Conservation (phyloP, 192 early-diverging fungal species). For the Linderina pennispora region DNA sequence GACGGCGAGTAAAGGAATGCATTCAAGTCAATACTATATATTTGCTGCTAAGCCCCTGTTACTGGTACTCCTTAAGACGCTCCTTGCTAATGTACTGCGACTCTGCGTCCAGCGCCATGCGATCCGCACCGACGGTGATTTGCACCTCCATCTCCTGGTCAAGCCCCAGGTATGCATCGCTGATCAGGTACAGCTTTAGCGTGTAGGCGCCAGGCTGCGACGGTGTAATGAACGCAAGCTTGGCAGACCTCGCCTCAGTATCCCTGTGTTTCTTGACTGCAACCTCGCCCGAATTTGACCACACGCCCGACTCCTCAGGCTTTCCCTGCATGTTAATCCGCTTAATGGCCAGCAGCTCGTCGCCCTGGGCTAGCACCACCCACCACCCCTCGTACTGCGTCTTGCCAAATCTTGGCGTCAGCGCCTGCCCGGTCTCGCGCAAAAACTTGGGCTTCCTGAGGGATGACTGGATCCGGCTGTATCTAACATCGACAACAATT, state of each 20-base stretch:
- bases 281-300: slow-evolving; percentile 7
- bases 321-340: slow-evolving; percentile 61
- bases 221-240: slow-evolving; percentile 62
- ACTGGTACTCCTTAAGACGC: slow-evolving; percentile 28
- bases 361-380: slow-evolving; percentile 68
- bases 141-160: slow-evolving; percentile 55
- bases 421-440: slow-evolving; percentile 51
- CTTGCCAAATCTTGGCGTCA: slow-evolving; percentile 85
- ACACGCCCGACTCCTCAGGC: slow-evolving; percentile 2
- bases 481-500: slow-evolving; percentile 34
- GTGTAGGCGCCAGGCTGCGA: slow-evolving; percentile 52
- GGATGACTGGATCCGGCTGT: slow-evolving; percentile 16
- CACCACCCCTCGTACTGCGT: slow-evolving; percentile 93
- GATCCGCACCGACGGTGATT: slow-evolving; percentile 21
- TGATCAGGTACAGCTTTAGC: slow-evolving; percentile 53
- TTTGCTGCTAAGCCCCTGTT: neutral
- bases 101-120: slow-evolving; percentile 15
- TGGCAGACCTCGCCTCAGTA: slow-evolving; percentile 9
- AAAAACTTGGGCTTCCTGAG: slow-evolving; percentile 9
- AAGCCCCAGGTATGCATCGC: slow-evolving; percentile 76
- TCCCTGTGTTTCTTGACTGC: slow-evolving; percentile 7
- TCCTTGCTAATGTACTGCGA: slow-evolving; percentile 31
- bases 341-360: slow-evolving; percentile 77
- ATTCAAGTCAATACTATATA: neutral
- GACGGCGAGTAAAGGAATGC: neutral